Evolutionary conservation across 2,329 filamentous ascomycete species (phyloP).

Genomic region (Apiospora rasikravindrae): DNA sequence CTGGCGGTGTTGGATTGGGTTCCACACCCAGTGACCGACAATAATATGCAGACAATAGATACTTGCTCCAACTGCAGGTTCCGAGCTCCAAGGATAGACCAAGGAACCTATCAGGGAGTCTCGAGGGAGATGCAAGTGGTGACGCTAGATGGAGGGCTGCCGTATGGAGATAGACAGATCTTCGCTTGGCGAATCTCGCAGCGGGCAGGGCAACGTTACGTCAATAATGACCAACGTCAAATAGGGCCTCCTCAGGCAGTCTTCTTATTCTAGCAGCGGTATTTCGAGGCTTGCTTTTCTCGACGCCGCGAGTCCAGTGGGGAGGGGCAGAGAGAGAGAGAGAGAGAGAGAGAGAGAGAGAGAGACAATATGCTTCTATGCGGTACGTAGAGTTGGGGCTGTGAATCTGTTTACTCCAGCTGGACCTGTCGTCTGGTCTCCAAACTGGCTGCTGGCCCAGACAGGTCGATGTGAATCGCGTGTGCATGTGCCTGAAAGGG

Average conservation of each 20-base stretch:
- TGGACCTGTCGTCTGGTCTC: background rate
- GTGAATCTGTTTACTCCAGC: background rate
- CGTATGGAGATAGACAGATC: constrained; percentile 7
- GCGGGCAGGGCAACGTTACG: constrained; percentile 10
- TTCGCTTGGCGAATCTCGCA: constrained; percentile 1
- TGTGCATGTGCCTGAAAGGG: background rate
- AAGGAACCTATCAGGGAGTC: constrained; percentile 2
- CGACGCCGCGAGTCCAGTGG: background rate
- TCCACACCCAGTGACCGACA: background rate
- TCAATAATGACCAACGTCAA: background rate
- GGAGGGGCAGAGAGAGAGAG: background rate
- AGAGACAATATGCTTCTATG: background rate
- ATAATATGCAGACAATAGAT: constrained; percentile 1
- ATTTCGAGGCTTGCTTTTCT: background rate
- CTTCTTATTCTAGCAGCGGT: background rate
- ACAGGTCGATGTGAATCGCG: background rate
- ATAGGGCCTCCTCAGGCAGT: background rate
- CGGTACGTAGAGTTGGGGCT: background rate
- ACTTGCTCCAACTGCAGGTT: constrained; percentile 9
- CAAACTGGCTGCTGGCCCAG: background rate
- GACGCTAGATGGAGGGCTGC: background rate
- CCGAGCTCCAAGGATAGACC: background rate
- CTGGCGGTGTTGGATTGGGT: constrained; percentile 3
- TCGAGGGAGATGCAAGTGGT: background rate
- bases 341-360: background rate